phyloP scores from a whole-genome alignment of 768 basidiomycete species.

The Tulasnella sp. region DNA sequence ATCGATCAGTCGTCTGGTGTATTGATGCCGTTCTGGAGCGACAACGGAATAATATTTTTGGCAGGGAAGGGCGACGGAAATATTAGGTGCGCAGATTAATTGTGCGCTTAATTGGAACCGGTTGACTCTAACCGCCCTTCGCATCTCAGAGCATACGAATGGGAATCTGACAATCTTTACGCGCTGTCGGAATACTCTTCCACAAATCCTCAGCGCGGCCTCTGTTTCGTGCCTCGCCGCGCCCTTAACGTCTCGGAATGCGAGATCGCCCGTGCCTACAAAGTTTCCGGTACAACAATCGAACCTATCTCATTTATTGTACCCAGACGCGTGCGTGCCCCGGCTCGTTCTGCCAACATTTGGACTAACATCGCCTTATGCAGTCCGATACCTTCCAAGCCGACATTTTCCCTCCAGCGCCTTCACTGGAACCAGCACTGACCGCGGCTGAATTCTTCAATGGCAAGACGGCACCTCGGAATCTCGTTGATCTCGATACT shows the following conservation, averaged over 20 bases:
- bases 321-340: conserved; percentile 69
- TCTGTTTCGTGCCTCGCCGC: conserved; percentile 93
- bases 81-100: conserved; percentile 51
- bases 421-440: conserved; percentile 73
- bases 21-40: conserved; percentile 96
- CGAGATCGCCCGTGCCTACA: conserved; percentile 94
- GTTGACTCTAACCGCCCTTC: background rate
- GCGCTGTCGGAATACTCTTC: conserved; percentile 81
- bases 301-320: conserved; percentile 96
- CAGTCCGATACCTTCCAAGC: conserved; percentile 95
- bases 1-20: conserved; percentile 92
- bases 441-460: conserved; percentile 81
- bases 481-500: conserved; percentile 75
- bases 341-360: background rate
- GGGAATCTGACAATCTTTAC: conserved; percentile 78
- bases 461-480: conserved; percentile 74
- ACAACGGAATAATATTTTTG: conserved; percentile 87
- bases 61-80: conserved; percentile 79
- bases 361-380: conserved; percentile 15
- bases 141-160: conserved; percentile 68
- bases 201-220: conserved; percentile 89
- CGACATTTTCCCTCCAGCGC: conserved; percentile 93
- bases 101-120: background rate
- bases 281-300: conserved; percentile 65
- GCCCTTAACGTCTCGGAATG: conserved; percentile 85